These are phyloP conservation scores for Ceratobasidium sp. DNA, from an alignment of 1,284 basidiomycete genomes.

Conservation along the genomic window DNA sequence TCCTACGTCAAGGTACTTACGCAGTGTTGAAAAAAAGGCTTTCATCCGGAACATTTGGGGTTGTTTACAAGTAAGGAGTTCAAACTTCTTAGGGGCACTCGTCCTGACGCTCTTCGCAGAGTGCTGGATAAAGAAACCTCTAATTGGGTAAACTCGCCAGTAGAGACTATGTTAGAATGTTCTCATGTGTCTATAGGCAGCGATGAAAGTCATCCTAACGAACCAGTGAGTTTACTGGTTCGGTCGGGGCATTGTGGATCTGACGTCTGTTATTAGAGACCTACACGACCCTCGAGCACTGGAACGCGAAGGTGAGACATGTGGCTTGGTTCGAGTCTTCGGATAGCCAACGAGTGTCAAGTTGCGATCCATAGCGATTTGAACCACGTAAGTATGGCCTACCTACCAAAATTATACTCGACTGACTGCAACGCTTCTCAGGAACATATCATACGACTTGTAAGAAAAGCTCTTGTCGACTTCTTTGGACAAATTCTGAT, in stretches of 20 bases:
- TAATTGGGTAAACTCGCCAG: conserved; percentile 5
- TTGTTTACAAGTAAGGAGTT: conserved; percentile 33
- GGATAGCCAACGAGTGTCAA: not conserved
- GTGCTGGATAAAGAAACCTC: conserved; percentile 34
- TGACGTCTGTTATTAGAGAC: not conserved
- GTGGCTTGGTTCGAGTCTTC: not conserved
- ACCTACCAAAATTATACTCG: not conserved
- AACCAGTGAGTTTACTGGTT: conserved; percentile 14
- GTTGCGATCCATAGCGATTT: conserved; percentile 31
- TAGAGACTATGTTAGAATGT: not conserved
- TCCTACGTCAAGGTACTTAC: not conserved
- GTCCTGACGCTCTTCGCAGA: not conserved
- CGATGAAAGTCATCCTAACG: conserved; percentile 36
- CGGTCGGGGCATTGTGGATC: not conserved
- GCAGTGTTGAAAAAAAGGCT: conserved; percentile 5
- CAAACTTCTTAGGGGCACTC: no score
- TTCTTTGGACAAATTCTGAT: not conserved
- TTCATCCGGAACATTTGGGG: conserved; percentile 35
- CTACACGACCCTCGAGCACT: conserved; percentile 34
- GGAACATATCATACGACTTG: conserved; percentile 33
- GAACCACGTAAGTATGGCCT: conserved; percentile 16
- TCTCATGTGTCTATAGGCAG: not conserved
- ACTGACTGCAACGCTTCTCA: not conserved
- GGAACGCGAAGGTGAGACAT: conserved; percentile 26
- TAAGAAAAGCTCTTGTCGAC: not conserved